Evolutionary conservation across 306 rosid genomes (phyloP).

Genomic region (Prunus mume): DNA sequence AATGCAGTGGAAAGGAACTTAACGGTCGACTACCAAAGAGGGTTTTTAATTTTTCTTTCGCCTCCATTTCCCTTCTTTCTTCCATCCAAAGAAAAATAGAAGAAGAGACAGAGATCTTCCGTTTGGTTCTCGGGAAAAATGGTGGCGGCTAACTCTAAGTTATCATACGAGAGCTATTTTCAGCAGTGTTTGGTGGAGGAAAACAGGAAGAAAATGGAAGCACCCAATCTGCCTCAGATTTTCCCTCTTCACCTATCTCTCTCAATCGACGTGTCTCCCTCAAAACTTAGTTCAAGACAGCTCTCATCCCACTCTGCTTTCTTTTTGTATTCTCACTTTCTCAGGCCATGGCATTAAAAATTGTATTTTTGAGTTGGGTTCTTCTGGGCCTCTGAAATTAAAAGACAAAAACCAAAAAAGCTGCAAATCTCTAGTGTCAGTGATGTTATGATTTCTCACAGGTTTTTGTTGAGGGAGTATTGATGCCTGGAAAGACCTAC

Average conservation of each 20-base stretch:
- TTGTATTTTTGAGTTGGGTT: too few relatives aligned
- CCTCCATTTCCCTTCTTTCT: too few relatives aligned
- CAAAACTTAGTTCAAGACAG: too few relatives aligned
- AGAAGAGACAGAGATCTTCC: background rate
- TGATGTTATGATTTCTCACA: slow-evolving; percentile 11
- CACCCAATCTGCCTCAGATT: slow-evolving; percentile 42
- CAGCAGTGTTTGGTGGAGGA: slow-evolving; percentile 44
- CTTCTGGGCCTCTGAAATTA: slow-evolving; percentile 12
- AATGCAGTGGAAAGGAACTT: too few relatives aligned
- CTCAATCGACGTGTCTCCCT: background rate
- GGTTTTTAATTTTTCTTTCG: too few relatives aligned
- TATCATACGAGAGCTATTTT: slow-evolving; percentile 38
- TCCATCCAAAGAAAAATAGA: too few relatives aligned
- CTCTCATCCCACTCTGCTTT: background rate
- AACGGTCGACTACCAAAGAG: too few relatives aligned
- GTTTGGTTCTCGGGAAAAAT: slow-evolving; percentile 19
- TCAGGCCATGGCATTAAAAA: slow-evolving; percentile 3
- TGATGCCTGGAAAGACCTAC: slow-evolving; percentile 31
- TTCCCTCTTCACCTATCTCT: background rate
- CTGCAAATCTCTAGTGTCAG: background rate
- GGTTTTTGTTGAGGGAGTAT: slow-evolving; percentile 35
- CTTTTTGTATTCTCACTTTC: background rate
- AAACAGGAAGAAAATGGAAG: slow-evolving; percentile 50
- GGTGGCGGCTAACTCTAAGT: slow-evolving; percentile 29
- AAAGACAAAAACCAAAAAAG: background rate